These are phyloP conservation scores for Paracoccidioides brasiliensis DNA, from an alignment of 2,329 filamentous ascomycete genomes.

Conservation along the genomic window DNA sequence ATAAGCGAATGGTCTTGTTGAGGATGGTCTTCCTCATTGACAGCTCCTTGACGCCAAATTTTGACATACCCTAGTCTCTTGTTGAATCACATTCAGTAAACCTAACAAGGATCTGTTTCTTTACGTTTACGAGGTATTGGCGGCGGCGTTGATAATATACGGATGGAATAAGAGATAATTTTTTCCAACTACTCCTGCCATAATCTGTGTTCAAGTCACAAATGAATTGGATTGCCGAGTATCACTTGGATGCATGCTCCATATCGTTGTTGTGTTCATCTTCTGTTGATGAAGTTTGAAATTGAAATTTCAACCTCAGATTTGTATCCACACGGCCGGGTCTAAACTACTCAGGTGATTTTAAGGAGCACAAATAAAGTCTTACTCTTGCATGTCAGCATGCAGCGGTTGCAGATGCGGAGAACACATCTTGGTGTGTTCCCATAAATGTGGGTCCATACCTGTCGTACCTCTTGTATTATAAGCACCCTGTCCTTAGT, in stretches of 20 bases:
- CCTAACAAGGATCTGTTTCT: not conserved
- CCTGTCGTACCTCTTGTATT: conserved; percentile 1
- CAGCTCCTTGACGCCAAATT: not conserved
- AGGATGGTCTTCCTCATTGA: not conserved
- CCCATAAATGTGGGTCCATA: not conserved
- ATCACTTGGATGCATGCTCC: not conserved
- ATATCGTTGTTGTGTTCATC: not conserved
- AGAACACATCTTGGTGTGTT: not conserved
- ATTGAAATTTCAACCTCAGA: conserved; percentile 28
- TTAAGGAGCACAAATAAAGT: conserved; percentile 7
- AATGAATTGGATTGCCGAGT: not conserved
- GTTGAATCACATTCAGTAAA: not conserved
- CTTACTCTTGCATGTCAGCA: conserved; percentile 6
- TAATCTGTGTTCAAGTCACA: not conserved
- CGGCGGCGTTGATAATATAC: not conserved
- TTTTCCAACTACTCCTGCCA: not conserved
- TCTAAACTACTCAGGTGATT: conserved; percentile 28
- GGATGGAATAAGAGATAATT: not conserved
- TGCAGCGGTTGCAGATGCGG: conserved; percentile 9
- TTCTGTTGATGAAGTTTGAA: conserved; percentile 23
- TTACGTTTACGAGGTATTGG: conserved; percentile 2
- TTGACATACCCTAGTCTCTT: not conserved
- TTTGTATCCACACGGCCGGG: conserved; percentile 25
- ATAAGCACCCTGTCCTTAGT: not conserved
- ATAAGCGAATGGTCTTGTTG: not conserved